A percentile compares a stretch with the other conserved stretches of the same genome.
Evolutionary conservation across 345 rosid genomes (phyloP).

Genomic region (Sisymbrium altissimum): DNA sequence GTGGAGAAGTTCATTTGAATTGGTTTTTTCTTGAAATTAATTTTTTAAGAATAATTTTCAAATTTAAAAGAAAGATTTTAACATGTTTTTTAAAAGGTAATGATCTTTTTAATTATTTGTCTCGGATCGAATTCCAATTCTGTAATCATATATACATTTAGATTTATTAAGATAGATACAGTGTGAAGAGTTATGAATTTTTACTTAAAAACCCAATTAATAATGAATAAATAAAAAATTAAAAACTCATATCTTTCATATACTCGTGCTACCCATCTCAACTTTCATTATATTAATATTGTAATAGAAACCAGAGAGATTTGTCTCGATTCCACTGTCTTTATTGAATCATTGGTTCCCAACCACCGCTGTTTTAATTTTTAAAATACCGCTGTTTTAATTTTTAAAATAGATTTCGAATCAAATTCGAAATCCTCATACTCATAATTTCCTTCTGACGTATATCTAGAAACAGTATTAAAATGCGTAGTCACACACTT

Average conservation of each 20-base stretch:
- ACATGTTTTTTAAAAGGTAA: no score
- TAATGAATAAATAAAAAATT: not conserved
- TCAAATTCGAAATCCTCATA: not conserved
- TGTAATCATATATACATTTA: not conserved
- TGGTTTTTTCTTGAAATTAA: no score
- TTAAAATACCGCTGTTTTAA: no score
- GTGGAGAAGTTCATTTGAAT: no score
- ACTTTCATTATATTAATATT: no score
- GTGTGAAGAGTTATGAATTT: not conserved
- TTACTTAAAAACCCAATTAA: not conserved
- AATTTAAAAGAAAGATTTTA: no score
- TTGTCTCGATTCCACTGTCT: not conserved
- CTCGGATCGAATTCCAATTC: not conserved
- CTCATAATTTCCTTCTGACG: not conserved
- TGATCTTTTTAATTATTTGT: no score
- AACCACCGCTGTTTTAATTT: not conserved
- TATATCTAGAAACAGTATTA: not conserved
- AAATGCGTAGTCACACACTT: slow-evolving; percentile 3
- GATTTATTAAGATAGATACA: not conserved
- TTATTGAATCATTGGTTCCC: not conserved
- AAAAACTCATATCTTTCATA: not conserved
- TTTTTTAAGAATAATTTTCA: no score
- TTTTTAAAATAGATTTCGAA: not conserved
- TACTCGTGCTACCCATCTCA: not conserved
- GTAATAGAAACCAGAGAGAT: not conserved